phyloP scores from a whole-genome alignment of 495 filamentous ascomycete species.

The Xylaria sp. region DNA sequence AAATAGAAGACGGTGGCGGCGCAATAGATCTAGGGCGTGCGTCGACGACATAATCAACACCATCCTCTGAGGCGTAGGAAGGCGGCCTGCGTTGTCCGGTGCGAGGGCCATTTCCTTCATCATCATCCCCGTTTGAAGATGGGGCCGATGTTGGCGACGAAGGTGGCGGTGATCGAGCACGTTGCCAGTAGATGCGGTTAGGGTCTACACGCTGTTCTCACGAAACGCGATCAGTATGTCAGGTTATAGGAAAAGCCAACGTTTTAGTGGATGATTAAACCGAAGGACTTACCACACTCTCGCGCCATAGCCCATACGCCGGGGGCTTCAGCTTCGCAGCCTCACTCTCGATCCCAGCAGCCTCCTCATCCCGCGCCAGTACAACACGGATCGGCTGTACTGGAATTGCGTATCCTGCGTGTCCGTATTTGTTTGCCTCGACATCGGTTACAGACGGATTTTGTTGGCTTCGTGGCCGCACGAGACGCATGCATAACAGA shows the following conservation, averaged over 20 bases:
- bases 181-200: conserved; percentile 79
- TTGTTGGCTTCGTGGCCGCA: conserved; percentile 47
- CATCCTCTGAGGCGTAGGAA: conserved; percentile 75
- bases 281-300: conserved; percentile 75
- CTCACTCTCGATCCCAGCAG: conserved; percentile 57
- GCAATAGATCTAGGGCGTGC: conserved; percentile 63
- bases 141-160: not conserved
- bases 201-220: conserved; percentile 72
- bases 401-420: conserved; percentile 61
- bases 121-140: conserved; percentile 32
- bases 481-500: conserved; percentile 69
- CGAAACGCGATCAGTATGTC: conserved; percentile 26
- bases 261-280: not conserved
- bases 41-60: conserved; percentile 70
- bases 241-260: conserved; percentile 27
- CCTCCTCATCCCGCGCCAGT: conserved; percentile 68
- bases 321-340: conserved; percentile 72
- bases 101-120: conserved; percentile 35
- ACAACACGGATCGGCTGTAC: conserved; percentile 67
- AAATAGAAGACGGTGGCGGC: conserved; percentile 34
- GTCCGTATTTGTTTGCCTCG: not conserved
- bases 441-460: conserved; percentile 29
- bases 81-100: conserved; percentile 59
- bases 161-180: conserved; percentile 49
- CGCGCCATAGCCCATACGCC: conserved; percentile 86